Evolutionary conservation across 768 basidiomycete species (phyloP), one percentile per base, ranked within the genome.

Genomic region (Lactifluus subvellereus): DNA sequence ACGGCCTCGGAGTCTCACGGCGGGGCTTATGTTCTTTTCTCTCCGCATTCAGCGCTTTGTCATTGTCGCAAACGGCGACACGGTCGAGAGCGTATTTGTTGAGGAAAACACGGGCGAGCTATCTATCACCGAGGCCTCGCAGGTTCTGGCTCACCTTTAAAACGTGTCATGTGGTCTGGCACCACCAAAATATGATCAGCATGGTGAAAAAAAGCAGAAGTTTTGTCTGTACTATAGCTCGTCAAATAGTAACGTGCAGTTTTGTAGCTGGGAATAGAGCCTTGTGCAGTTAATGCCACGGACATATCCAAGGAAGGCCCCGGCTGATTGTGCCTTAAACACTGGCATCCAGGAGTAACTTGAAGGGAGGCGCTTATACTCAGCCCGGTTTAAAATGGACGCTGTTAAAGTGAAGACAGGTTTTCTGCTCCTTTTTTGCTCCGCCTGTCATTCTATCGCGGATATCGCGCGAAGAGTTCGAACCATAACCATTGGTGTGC

Each of bases 31-130:
- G 2, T 7, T 45, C 7, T 32, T 32, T 37, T 42, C 18, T 18
- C 48, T 55, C 27, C 6, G 18, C 42, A 1, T 10, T n/a, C 59
- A 87, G 60, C 83, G 88, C 52, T 89, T 83, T 62, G 87, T 83
- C 18, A 67, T 90, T 51, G 74, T 90, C 66, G 70, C 88, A 61
- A 84, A 94, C 30, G 80, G 87, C 66, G 80, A 90, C 54, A 81
- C 82, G 60, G 82, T 94, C 67, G 80, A 81, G 61, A 82, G 84
- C 63, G 69, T 91, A 62, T 78, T 72, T 35, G 74, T 80, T 22
- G 80, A 82, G 72, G 68, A 70, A 30, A 70, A 68, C 50, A 72
- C 80, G 32, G 65, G 69, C 35, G 70, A 78, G 33, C 68, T 80
- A 42, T 77, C 75, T 30, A 70, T 74, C 56, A 79, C 78, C n/a